Evolutionary conservation across 2,329 filamentous ascomycete genomes (phyloP), one percentile per base, ranked within the genome.

Genomic region (Drechslerella dactyloides): DNA sequence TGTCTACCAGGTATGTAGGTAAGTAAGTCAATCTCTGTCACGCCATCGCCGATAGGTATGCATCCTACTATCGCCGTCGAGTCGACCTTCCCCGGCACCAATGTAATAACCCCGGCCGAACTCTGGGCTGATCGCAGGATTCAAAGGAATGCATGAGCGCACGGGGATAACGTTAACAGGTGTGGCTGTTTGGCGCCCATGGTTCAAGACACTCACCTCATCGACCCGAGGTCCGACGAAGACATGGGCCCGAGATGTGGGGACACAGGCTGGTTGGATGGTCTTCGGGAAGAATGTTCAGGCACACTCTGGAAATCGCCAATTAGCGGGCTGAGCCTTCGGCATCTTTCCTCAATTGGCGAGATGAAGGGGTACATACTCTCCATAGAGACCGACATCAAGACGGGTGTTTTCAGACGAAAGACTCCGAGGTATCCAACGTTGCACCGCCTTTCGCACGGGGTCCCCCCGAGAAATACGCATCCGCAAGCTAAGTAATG

Each of bases 151-250:
- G 13, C 5, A 42, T 4, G 5, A 42, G 15, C 5, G 15, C n/a
- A 17, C 33, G 7, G 42, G 10, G 35, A 40, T 56, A 42, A 48
- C 44, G 27, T 44, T 44, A 61, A 68, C 63, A 52, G 51, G 55
- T 52, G 50, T 33, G 8, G 27, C 27, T 4, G 8, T 68, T 61
- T 57, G 40, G 52, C 52, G 55, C 52, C 23, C 23, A 53, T 19
- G 40, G 54, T 55, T 17, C 35, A 56, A 42, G 46, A 30, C 33
- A 54, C 46, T 35, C n/a, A n/a, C n/a, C 30, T 33, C 21, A 50
- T 21, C 55, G 55, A 35, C 40, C 65, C 65, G 58, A 69, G 58
- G 65, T 58, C 65, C 57, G 52, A 69, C 21, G 56, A 61, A 17
- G 33, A 17, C 42, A 35, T 21, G 30, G 56, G 7, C 24, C 40